These are phyloP conservation scores for Dovyalis caffra DNA, from an alignment of 345 rosid species.

Conservation along the genomic window DNA sequence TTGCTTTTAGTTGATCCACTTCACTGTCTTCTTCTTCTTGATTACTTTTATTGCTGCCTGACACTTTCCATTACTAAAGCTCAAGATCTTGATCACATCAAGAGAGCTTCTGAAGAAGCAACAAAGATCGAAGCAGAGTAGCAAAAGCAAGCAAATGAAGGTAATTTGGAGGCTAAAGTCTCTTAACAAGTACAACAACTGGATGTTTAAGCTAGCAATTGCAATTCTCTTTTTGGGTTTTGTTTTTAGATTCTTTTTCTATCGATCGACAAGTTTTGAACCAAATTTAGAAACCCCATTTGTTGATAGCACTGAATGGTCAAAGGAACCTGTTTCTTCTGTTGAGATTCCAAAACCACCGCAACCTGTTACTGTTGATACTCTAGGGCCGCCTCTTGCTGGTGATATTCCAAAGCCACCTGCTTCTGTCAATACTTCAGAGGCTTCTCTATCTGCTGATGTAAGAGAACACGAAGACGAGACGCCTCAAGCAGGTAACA, in stretches of 20 bases:
- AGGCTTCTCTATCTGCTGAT: slow-evolving; percentile 1
- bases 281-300: slow-evolving; percentile 27
- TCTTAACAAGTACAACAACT: slow-evolving; percentile 41
- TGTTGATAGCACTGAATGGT: slow-evolving; percentile 18
- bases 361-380: background rate
- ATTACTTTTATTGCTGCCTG: background rate
- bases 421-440: background rate
- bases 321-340: background rate
- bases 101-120: background rate
- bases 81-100: slow-evolving; percentile 6
- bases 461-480: slow-evolving; percentile 52
- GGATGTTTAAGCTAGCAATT: slow-evolving; percentile 51
- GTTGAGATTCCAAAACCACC: background rate
- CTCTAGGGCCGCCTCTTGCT: background rate
- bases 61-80: background rate
- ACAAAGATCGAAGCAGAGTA: background rate
- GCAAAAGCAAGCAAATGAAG: slow-evolving; percentile 43
- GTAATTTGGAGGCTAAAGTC: slow-evolving; percentile 37
- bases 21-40: background rate
- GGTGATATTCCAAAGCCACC: slow-evolving; percentile 8
- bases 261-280: slow-evolving; percentile 33
- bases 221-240: slow-evolving; percentile 49
- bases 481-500: slow-evolving; percentile 45
- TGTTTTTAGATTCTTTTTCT: slow-evolving; percentile 54
- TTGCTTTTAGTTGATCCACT: background rate